Conservation (phyloP, 2,329 filamentous ascomycete genomes). For the Sphaceloma murrayae region DNA sequence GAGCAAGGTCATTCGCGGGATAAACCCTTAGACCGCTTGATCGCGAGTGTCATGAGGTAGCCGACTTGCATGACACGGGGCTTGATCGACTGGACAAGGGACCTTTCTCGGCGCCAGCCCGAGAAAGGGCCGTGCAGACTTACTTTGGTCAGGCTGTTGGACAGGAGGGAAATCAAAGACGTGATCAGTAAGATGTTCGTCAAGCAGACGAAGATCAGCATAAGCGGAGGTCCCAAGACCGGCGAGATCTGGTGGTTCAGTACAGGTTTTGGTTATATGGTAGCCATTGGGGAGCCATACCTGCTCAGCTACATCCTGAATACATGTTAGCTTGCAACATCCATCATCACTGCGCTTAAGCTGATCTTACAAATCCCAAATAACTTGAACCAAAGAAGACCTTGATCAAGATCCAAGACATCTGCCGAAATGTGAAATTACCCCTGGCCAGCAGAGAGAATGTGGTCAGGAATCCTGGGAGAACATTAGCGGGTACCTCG, state of each 20-base stretch:
- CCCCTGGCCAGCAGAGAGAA: constrained; percentile 70
- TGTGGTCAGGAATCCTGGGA: constrained; percentile 65
- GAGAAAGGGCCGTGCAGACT: constrained; percentile 20
- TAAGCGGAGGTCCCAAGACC: constrained; percentile 43
- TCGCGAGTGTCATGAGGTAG: constrained; percentile 24
- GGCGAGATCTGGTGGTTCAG: constrained; percentile 33
- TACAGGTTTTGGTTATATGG: too few relatives aligned
- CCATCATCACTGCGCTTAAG: too few relatives aligned
- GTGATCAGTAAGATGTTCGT: constrained; percentile 73
- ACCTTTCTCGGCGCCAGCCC: constrained; percentile 18
- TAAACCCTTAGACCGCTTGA: constrained; percentile 10
- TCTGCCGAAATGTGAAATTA: constrained; percentile 52
- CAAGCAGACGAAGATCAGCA: constrained; percentile 65
- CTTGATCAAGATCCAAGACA: constrained; percentile 69
- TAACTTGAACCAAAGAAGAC: constrained; percentile 72
- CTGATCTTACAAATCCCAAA: constrained; percentile 62
- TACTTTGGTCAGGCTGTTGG: constrained; percentile 59
- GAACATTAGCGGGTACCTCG: constrained; percentile 2
- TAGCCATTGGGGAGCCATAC: too few relatives aligned
- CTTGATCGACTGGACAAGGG: neutral
- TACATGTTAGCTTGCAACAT: too few relatives aligned
- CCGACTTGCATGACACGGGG: constrained; percentile 1
- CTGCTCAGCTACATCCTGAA: constrained; percentile 41
- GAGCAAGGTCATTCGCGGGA: constrained; percentile 9
- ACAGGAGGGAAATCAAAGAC: constrained; percentile 66